Evolutionary conservation across 305 asterid genomes (phyloP).

Genomic region (Fraxinus sp.): DNA sequence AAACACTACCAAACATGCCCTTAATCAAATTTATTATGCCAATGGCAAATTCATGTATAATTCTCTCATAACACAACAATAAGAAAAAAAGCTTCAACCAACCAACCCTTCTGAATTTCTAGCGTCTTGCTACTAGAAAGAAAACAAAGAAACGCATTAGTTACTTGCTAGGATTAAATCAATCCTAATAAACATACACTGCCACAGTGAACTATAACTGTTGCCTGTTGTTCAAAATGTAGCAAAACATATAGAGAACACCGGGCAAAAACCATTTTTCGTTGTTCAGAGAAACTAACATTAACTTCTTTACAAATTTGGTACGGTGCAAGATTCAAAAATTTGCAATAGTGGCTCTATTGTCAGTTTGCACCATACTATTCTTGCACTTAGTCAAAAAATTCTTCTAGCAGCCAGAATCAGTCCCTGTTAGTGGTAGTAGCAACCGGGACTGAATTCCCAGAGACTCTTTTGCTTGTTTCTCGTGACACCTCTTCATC

Average conservation of each 20-base stretch:
- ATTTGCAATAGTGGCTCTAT: neutral
- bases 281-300: neutral
- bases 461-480: constrained; percentile 17
- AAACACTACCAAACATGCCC: neutral
- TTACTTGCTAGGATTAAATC: neutral
- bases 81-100: neutral
- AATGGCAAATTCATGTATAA: neutral
- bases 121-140: neutral
- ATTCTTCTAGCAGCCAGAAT: neutral
- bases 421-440: neutral
- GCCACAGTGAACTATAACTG: neutral
- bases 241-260: neutral
- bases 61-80: neutral
- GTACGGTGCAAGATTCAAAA: neutral
- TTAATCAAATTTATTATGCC: neutral
- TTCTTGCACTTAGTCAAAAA: neutral
- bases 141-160: neutral
- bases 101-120: neutral
- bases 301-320: neutral
- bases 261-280: neutral
- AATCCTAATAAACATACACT: neutral
- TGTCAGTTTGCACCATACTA: neutral
- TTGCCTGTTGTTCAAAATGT: neutral
- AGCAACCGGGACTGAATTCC: constrained; percentile 15
- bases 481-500: constrained; percentile 44